Base-by-base conservation (phyloP, 2,329 filamentous ascomycete species). In the Tolypocladium paradoxum region DNA sequence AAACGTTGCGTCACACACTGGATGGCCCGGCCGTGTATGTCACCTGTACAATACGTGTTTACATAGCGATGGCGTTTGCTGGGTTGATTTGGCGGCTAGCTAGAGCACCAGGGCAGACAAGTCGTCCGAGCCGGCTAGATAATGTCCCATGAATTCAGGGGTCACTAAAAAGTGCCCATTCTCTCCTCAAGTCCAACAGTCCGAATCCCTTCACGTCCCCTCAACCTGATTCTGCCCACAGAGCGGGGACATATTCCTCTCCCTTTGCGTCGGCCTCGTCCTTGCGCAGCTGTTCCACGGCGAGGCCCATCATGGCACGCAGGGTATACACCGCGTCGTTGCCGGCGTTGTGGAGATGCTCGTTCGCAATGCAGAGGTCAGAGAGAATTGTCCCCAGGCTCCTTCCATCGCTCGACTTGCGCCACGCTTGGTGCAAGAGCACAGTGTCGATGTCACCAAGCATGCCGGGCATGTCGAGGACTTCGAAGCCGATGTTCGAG, bases 261-360 rank as follows among this genome's bases (percentile, higher is more conserved):
- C 56, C 59, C 31, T 36, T 52, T 3, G 16, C 34, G 20, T 57
- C 54, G 22, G 56, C 56, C 38, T 61, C 58, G 34, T 60, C 53
- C 52, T 62, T 58, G 34, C 59, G 55, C 9, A 53, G 37, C 16
- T 60, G 54, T 52, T 64, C 61, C 22, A 69, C 37, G 1, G 65
- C 67, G 20, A 71, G 56, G 0, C 63, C 80, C 7, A 96, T 66
- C 75, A 93, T 79, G 8, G 83, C 85, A 56, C 85, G 83, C 57
- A 95, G 69, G 0, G 89, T 92, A 65, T 87, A 93, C 1, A 83
- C 78, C 0, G 90, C 90, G 64, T 96, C 90, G 58, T 96, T 96
- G 2, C 90, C 84, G 0, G 85, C 90, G 63, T 95, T 95, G 68
- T 96, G 90, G n/a, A 92, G 73, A 60, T 87, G 76, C 67, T 74